phyloP scores from a whole-genome alignment of 805 yeast species.

The Candida endomychidarum region DNA sequence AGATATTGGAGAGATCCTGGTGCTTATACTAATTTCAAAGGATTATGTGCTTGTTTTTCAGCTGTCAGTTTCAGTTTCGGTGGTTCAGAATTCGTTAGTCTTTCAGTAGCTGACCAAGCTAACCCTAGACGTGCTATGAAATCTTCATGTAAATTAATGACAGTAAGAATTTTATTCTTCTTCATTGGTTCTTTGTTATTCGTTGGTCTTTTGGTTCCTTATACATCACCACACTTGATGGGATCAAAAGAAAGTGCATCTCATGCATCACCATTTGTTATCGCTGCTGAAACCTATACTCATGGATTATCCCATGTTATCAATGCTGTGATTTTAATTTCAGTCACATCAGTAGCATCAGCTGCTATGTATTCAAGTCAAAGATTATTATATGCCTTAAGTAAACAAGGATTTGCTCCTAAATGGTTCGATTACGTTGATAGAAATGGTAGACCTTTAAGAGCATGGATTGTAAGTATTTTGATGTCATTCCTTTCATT shows the following conservation, averaged over 20 bases:
- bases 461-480: slow-evolving; percentile 35
- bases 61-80: slow-evolving; percentile 44
- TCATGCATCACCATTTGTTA: slow-evolving; percentile 43
- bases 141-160: slow-evolving; percentile 40
- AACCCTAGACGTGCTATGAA: slow-evolving; percentile 42
- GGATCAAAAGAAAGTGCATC: slow-evolving; percentile 32
- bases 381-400: slow-evolving; percentile 41
- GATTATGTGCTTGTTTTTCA: slow-evolving; percentile 38
- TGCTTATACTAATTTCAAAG: slow-evolving; percentile 38
- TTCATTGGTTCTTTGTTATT: slow-evolving; percentile 40
- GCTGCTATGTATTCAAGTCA: slow-evolving; percentile 44
- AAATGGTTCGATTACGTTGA: slow-evolving; percentile 39
- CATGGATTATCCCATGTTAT: slow-evolving; percentile 39
- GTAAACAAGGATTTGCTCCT: slow-evolving; percentile 45
- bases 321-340: slow-evolving; percentile 40
- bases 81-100: slow-evolving; percentile 40
- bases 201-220: slow-evolving; percentile 42
- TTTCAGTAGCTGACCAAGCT: slow-evolving; percentile 38
- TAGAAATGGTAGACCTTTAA: slow-evolving; percentile 41
- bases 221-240: slow-evolving; percentile 31
- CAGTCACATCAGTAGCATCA: slow-evolving; percentile 44
- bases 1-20: slow-evolving; percentile 43
- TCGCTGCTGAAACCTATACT: slow-evolving; percentile 41
- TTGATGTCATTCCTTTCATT: slow-evolving; percentile 38
- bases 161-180: slow-evolving; percentile 37